A percentile compares a stretch with the other conserved stretches of the same genome.
Conservation (phyloP, 2,329 filamentous ascomycete genomes). For the Monosporascus sp. region DNA sequence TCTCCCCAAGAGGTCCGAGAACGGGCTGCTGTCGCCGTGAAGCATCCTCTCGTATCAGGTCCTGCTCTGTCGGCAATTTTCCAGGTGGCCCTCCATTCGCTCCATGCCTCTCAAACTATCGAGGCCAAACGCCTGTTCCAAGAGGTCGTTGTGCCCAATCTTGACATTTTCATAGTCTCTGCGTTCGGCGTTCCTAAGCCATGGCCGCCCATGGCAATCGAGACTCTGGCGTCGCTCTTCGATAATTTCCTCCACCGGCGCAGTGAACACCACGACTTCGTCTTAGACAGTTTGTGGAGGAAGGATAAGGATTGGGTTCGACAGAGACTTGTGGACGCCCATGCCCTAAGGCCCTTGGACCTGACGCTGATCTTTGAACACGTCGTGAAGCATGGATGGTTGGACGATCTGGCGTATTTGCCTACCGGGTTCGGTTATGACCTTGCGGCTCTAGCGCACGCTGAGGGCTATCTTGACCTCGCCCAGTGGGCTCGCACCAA, state of each 20-base stretch:
- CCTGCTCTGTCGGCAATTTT: slow-evolving; percentile 72
- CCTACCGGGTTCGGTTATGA: slow-evolving; percentile 84
- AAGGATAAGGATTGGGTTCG: slow-evolving; percentile 86
- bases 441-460: slow-evolving; percentile 78
- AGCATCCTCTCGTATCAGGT: slow-evolving; percentile 82
- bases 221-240: slow-evolving; percentile 72
- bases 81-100: slow-evolving; percentile 57
- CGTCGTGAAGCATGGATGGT: slow-evolving; percentile 75
- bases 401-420: slow-evolving; percentile 72
- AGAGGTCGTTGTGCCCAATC: slow-evolving; percentile 64
- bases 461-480: slow-evolving; percentile 73
- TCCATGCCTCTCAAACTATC: slow-evolving; percentile 55
- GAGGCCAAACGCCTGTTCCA: slow-evolving; percentile 63
- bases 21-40: slow-evolving; percentile 58
- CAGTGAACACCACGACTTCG: slow-evolving; percentile 76
- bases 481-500: slow-evolving; percentile 74
- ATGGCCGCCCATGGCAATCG: slow-evolving; percentile 68
- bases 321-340: slow-evolving; percentile 70
- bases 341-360: slow-evolving; percentile 63
- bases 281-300: slow-evolving; percentile 85
- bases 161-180: slow-evolving; percentile 74
- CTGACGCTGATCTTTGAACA: slow-evolving; percentile 71
- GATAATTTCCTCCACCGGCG: slow-evolving; percentile 78
- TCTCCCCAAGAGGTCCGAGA: slow-evolving; percentile 45
- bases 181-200: slow-evolving; percentile 73